Evolutionary conservation across 768 basidiomycete genomes (phyloP).

Genomic region (Cystofilobasidium bisporidii): DNA sequence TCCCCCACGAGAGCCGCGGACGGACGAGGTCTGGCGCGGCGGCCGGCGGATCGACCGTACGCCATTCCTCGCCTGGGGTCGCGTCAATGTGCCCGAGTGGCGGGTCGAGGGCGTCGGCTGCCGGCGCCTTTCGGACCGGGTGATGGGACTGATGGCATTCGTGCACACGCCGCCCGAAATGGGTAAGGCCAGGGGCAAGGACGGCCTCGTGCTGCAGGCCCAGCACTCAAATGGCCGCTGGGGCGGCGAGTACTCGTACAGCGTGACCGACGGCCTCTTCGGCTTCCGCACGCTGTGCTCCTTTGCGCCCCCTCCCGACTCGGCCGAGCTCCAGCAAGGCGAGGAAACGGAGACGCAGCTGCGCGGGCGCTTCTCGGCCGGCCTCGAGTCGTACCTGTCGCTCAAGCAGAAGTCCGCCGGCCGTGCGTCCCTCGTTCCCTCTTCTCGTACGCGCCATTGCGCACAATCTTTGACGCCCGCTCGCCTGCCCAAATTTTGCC

Average conservation of each 20-base stretch:
- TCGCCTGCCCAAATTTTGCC: no score
- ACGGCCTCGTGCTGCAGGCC: slow-evolving; percentile 38
- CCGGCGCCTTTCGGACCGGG: slow-evolving; percentile 51
- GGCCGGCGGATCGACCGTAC: slow-evolving; percentile 64
- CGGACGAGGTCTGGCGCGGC: slow-evolving; percentile 69
- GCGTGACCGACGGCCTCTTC: slow-evolving; percentile 88
- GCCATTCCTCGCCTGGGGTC: slow-evolving; percentile 61
- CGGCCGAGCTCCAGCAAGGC: slow-evolving; percentile 45
- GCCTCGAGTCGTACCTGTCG: slow-evolving; percentile 88
- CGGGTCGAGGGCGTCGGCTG: slow-evolving; percentile 84
- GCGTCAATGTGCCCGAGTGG: slow-evolving; percentile 78
- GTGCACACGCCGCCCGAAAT: slow-evolving; percentile 43
- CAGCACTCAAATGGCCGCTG: slow-evolving; percentile 88
- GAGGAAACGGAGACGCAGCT: slow-evolving; percentile 90
- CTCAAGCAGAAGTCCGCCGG: slow-evolving; percentile 87
- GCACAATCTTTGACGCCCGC: no score
- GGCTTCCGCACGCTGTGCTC: slow-evolving; percentile 76
- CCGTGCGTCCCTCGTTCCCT: slow-evolving; percentile 47
- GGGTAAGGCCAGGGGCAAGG: neutral
- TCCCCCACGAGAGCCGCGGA: slow-evolving; percentile 54
- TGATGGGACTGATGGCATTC: slow-evolving; percentile 55
- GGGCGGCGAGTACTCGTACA: slow-evolving; percentile 90
- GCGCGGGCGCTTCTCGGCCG: slow-evolving; percentile 79
- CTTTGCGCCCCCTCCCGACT: neutral
- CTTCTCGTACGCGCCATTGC: neutral